A percentile compares a stretch with the other conserved stretches of the same genome.
Evolutionary conservation across 805 yeast species (phyloP).

Genomic region (Ogataea saltuana): DNA sequence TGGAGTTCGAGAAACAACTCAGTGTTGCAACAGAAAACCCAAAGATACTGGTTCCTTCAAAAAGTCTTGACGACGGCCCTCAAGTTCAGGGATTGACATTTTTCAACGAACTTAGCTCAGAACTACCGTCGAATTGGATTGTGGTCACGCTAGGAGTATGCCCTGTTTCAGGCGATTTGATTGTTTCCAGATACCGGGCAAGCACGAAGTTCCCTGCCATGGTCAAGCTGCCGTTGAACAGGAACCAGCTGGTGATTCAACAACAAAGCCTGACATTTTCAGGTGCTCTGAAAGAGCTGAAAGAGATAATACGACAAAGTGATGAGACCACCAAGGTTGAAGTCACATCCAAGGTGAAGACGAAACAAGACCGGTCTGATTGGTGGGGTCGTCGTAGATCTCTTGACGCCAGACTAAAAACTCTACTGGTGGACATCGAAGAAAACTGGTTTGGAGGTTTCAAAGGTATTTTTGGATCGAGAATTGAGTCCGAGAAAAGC

Average conservation of each 20-base stretch:
- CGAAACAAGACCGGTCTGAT: conserved; percentile 57
- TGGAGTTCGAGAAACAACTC: conserved; percentile 30
- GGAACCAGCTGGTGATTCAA: conserved; percentile 34
- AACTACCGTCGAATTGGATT: conserved; percentile 53
- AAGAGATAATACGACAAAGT: conserved; percentile 57
- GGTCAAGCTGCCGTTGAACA: conserved; percentile 59
- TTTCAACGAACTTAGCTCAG: conserved; percentile 12
- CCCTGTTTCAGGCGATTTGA: conserved; percentile 54
- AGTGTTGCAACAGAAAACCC: conserved; percentile 20
- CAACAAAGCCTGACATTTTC: neutral
- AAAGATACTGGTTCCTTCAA: conserved; percentile 22
- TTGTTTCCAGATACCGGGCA: conserved; percentile 36
- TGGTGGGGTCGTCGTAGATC: conserved; percentile 80
- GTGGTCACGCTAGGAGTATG: conserved; percentile 64
- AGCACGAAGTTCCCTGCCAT: conserved; percentile 32
- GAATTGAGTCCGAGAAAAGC: conserved; percentile 27
- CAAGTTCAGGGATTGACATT: neutral
- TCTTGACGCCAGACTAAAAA: conserved; percentile 57
- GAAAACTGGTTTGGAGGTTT: conserved; percentile 78
- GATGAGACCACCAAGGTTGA: conserved; percentile 57
- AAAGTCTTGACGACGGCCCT: neutral
- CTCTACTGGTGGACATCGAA: conserved; percentile 60
- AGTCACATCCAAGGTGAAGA: conserved; percentile 50
- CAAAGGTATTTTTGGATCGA: conserved; percentile 54
- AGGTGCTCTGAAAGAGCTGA: conserved; percentile 39